Base-by-base conservation (phyloP, 495 filamentous ascomycete species). In the Penicillium herquei region DNA sequence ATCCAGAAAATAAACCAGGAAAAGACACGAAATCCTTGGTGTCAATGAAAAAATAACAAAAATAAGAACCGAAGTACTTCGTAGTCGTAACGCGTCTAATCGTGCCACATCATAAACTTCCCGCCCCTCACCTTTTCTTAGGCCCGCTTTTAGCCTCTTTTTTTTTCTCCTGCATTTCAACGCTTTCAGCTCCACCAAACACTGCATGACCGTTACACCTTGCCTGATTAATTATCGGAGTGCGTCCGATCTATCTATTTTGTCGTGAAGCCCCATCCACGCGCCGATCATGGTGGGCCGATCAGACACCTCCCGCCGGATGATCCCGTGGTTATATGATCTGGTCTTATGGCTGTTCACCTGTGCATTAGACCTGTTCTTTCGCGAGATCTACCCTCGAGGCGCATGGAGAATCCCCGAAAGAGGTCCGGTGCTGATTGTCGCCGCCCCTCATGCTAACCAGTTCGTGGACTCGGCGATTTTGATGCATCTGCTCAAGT, bases 381-480 rank as follows among this genome's bases (percentile, higher is more conserved):
- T 98, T 78, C 84, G 94, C 58, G 94, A 98, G 74, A 88, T 98
- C 4, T 92, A 97, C 65, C 92, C 93, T 10, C 87, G 94, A 43
- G 89, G 91, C 51, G 85, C 90, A 39, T 98, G 93, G 90, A 87
- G 89, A 68, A 87, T 98, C 16, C 93, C 94, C 13, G 80, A 85
- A 56, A 80, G 80, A 62, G 91, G 90, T 0, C 91, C 94, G 0
- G 81, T 98, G 44, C 87, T 98, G 39, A 95, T 98, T 66, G 94
- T 98, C 51, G 92, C 91, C 14, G 94, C 94, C 16, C 94, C 94
- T 52, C 94, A 98, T 80, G 94, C 93, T 37, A 98, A 98, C 68
- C 94, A 92, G 82, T 98, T 98, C 65, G 90, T 97, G 57, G 94
- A 98, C 60, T 92, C 91, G 40, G 80, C 96, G 21, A 89, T 97